A percentile compares a stretch with the other conserved stretches of the same genome.
Evolutionary conservation across 129 eudicot species (phyloP).

Genomic region (Cynara cardunculus): DNA sequence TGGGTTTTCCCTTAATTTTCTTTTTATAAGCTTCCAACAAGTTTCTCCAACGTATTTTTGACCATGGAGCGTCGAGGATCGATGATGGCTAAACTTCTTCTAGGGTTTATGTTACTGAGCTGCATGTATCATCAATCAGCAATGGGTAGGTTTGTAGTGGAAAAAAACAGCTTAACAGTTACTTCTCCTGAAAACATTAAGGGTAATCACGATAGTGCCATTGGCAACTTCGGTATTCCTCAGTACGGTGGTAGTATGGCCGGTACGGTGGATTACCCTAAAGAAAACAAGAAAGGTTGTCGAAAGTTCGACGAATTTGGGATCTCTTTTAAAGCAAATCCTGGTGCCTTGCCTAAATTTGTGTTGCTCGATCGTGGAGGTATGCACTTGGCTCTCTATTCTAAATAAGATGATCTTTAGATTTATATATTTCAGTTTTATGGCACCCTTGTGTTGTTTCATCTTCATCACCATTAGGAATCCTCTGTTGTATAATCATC

Average conservation of each 20-base stretch:
- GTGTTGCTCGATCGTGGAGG: slow-evolving; percentile 86
- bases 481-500: no score
- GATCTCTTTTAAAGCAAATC: slow-evolving; percentile 54
- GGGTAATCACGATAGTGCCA: slow-evolving; percentile 64
- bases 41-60: not conserved
- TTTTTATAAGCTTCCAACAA: not conserved
- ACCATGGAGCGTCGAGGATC: slow-evolving; percentile 31
- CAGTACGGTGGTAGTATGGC: slow-evolving; percentile 83
- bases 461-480: no score
- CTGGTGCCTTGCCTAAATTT: slow-evolving; percentile 67
- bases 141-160: slow-evolving; percentile 50
- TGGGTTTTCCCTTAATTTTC: not conserved
- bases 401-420: not conserved
- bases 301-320: slow-evolving; percentile 44
- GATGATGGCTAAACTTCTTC: slow-evolving; percentile 20
- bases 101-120: slow-evolving; percentile 32
- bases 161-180: slow-evolving; percentile 68
- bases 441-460: no score
- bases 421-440: no score
- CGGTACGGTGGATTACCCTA: slow-evolving; percentile 62
- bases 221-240: slow-evolving; percentile 82
- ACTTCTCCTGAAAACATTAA: slow-evolving; percentile 51
- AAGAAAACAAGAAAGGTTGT: slow-evolving; percentile 67
- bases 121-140: slow-evolving; percentile 2
- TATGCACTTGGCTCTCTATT: not conserved